phyloP scores from a whole-genome alignment of 495 filamentous ascomycete genomes.

The Hypoxylon fragiforme region DNA sequence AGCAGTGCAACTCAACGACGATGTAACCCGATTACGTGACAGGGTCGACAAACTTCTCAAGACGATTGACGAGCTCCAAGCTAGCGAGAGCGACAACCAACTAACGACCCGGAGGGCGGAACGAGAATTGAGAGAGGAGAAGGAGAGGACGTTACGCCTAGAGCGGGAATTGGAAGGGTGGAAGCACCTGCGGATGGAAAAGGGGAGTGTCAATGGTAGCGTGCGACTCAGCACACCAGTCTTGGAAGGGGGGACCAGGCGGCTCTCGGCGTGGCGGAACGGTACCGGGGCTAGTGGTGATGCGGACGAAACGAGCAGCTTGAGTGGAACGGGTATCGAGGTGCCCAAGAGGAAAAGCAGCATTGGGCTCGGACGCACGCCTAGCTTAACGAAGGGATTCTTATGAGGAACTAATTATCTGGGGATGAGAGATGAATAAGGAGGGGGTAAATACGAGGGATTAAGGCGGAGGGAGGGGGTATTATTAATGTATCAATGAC shows the following conservation, averaged over 20 bases:
- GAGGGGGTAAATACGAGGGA: too few relatives aligned
- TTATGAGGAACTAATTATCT: slow-evolving; percentile 46
- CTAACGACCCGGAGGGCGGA: slow-evolving; percentile 81
- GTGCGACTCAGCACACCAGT: slow-evolving; percentile 40
- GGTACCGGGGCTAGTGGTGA: slow-evolving; percentile 36
- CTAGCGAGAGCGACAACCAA: slow-evolving; percentile 77
- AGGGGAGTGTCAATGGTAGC: slow-evolving; percentile 42
- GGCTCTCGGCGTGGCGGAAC: slow-evolving; percentile 42
- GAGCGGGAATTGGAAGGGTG: slow-evolving; percentile 88
- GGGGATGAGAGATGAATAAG: too few relatives aligned
- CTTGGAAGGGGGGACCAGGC: slow-evolving; percentile 27
- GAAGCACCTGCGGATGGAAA: slow-evolving; percentile 74
- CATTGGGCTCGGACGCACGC: slow-evolving; percentile 53
- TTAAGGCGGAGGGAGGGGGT: slow-evolving; percentile 1
- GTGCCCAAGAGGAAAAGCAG: slow-evolving; percentile 60
- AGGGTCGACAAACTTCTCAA: slow-evolving; percentile 85
- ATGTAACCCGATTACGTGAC: slow-evolving; percentile 80
- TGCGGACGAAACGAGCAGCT: slow-evolving; percentile 34
- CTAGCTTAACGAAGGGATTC: slow-evolving; percentile 60
- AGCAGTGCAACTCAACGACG: slow-evolving; percentile 75
- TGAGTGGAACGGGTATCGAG: slow-evolving; percentile 44
- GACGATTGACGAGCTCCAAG: slow-evolving; percentile 91
- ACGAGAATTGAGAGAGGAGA: slow-evolving; percentile 86
- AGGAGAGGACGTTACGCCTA: slow-evolving; percentile 76
- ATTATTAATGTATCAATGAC: slow-evolving; percentile 25